Conservation (phyloP, 1,284 basidiomycete genomes). For the Fomitopsis schrenkii region DNA sequence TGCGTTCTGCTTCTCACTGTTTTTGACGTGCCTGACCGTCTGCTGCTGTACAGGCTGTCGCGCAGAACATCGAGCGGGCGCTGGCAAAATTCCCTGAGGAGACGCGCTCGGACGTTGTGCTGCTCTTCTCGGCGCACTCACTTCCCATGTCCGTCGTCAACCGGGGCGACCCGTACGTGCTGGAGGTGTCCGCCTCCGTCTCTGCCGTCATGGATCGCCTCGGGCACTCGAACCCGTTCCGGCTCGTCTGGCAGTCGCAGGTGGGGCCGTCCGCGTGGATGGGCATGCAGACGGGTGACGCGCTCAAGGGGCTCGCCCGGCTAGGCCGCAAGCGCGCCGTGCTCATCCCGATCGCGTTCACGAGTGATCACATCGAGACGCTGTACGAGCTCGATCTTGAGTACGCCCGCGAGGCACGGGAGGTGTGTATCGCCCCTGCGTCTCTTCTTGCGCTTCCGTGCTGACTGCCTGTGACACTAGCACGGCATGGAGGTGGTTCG, state of each 20-base stretch:
- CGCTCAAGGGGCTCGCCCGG: constrained; percentile 89
- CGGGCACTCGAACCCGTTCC: constrained; percentile 78
- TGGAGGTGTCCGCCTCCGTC: constrained; percentile 95
- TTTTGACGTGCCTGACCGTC: background rate
- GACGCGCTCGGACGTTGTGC: constrained; percentile 69
- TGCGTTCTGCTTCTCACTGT: constrained; percentile 30
- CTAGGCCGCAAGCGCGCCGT: constrained; percentile 86
- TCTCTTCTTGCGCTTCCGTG: background rate
- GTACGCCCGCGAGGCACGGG: constrained; percentile 86
- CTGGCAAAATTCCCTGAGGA: constrained; percentile 79
- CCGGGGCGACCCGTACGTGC: constrained; percentile 95
- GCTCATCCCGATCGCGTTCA: constrained; percentile 96
- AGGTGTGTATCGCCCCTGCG: constrained; percentile 45
- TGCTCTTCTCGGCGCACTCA: constrained; percentile 98
- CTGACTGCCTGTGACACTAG: constrained; percentile 5
- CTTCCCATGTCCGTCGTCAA: constrained; percentile 97
- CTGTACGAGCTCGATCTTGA: constrained; percentile 96
- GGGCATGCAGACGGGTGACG: constrained; percentile 93
- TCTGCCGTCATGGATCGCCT: constrained; percentile 86
- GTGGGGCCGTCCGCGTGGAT: constrained; percentile 99
- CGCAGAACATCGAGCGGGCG: constrained; percentile 83
- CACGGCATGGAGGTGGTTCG: constrained; percentile 88
- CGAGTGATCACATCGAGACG: constrained; percentile 99
- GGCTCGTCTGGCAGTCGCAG: constrained; percentile 97
- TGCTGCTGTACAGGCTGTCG: constrained; percentile 63